These are phyloP conservation scores for Stemphylium vesicarium DNA, from an alignment of 2,329 filamentous ascomycete species.

Conservation along the genomic window DNA sequence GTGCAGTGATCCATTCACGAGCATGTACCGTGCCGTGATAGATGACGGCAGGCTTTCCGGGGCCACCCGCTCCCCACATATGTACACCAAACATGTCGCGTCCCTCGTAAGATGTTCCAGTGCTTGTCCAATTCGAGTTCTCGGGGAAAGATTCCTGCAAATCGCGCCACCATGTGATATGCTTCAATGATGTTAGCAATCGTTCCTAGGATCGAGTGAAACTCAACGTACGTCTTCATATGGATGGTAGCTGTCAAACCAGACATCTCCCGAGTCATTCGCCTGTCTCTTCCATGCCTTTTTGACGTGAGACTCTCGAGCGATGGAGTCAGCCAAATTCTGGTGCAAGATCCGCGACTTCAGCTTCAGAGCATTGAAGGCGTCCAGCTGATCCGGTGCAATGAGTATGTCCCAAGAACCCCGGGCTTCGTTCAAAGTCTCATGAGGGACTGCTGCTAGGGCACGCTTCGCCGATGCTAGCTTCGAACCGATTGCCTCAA, in stretches of 20 bases:
- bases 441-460: constrained; percentile 45
- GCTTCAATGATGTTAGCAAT: constrained; percentile 5
- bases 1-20: constrained; percentile 46
- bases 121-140: constrained; percentile 39
- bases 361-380: constrained; percentile 50
- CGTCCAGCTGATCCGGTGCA: constrained; percentile 46
- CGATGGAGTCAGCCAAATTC: constrained; percentile 54
- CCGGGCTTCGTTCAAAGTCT: constrained; percentile 46
- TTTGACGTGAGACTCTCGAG: constrained; percentile 52
- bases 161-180: constrained; percentile 26
- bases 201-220: neutral
- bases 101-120: constrained; percentile 40
- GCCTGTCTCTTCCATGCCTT: constrained; percentile 40
- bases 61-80: constrained; percentile 40
- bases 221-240: constrained; percentile 33
- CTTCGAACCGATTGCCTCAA: constrained; percentile 42
- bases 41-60: constrained; percentile 41
- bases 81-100: constrained; percentile 41
- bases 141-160: constrained; percentile 34
- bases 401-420: constrained; percentile 54
- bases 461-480: constrained; percentile 42
- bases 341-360: constrained; percentile 50
- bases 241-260: constrained; percentile 43
- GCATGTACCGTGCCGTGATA: constrained; percentile 44
- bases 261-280: constrained; percentile 23